Percentiles rank a stretch among this genome's conserved stretches.
These are phyloP conservation scores for Arthrobotrys iridis DNA, from an alignment of 2,329 filamentous ascomycete species.

Conservation along the genomic window DNA sequence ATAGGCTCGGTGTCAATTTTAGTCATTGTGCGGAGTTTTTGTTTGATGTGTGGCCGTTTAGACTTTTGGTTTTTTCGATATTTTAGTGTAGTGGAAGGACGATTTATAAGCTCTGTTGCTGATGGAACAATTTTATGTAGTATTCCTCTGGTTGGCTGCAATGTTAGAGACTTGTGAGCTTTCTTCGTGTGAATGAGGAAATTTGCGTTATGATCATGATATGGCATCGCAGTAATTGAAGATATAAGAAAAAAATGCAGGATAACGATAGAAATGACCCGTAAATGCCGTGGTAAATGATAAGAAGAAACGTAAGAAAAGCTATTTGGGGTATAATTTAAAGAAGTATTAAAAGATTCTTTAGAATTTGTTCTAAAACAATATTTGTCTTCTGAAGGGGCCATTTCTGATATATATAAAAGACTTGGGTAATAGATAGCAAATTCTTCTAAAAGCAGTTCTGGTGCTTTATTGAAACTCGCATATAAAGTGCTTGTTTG, in stretches of 20 bases:
- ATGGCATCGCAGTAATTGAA: constrained; percentile 1
- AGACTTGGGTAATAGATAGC: neutral
- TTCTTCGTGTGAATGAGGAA: constrained; percentile 16
- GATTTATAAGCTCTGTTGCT: neutral
- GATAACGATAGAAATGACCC: neutral
- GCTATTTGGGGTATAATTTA: neutral
- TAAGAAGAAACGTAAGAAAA: neutral
- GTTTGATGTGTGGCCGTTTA: neutral
- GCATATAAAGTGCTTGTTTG: neutral
- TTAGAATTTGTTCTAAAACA: neutral
- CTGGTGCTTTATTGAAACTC: neutral
- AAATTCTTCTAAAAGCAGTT: neutral
- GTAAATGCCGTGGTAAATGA: neutral
- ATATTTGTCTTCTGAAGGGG: too few species aligned
- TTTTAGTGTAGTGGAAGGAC: neutral
- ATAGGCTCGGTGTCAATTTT: neutral
- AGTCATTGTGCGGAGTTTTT: constrained; percentile 24
- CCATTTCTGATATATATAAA: neutral
- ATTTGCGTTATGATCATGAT: constrained; percentile 6
- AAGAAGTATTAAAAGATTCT: neutral
- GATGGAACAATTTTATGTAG: neutral
- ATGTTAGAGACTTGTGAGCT: constrained; percentile 15
- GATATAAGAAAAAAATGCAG: constrained; percentile 27
- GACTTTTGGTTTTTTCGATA: neutral
- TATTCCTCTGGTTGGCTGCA: neutral